phyloP scores from a whole-genome alignment of 2,329 filamentous ascomycete species.

The Teratosphaeria destructans region DNA sequence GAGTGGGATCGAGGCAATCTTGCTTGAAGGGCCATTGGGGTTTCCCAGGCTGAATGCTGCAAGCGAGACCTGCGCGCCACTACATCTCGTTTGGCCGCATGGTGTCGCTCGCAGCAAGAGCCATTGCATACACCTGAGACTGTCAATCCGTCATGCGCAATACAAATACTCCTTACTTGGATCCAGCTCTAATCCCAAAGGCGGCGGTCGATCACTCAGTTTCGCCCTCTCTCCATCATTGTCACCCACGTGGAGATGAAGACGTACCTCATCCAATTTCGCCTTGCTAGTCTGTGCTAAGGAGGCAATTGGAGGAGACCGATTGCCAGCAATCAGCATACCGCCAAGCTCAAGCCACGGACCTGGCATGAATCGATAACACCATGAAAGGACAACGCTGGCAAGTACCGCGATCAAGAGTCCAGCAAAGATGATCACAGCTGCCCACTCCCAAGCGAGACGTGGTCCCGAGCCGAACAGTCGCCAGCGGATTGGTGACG shows the following conservation, averaged over 20 bases:
- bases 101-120: no score
- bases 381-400: background rate
- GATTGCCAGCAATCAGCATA: background rate
- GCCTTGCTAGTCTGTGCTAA: background rate
- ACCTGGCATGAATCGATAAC: background rate
- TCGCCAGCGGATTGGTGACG: background rate
- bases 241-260: background rate
- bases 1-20: no score
- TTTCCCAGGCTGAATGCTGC: no score
- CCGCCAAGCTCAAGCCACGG: background rate
- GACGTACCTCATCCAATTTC: background rate
- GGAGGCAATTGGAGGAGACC: background rate
- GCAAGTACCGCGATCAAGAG: background rate
- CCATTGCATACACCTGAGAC: no score
- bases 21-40: no score
- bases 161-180: background rate
- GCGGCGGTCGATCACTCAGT: background rate
- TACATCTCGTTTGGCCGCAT: no score
- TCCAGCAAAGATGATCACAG: background rate
- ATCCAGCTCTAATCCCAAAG: background rate
- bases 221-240: background rate
- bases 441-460: background rate
- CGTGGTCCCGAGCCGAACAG: background rate
- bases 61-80: no score
- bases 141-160: background rate